phyloP scores from a whole-genome alignment of 169 alveolate species.

The Ichthyophthirius multifiliis region DNA sequence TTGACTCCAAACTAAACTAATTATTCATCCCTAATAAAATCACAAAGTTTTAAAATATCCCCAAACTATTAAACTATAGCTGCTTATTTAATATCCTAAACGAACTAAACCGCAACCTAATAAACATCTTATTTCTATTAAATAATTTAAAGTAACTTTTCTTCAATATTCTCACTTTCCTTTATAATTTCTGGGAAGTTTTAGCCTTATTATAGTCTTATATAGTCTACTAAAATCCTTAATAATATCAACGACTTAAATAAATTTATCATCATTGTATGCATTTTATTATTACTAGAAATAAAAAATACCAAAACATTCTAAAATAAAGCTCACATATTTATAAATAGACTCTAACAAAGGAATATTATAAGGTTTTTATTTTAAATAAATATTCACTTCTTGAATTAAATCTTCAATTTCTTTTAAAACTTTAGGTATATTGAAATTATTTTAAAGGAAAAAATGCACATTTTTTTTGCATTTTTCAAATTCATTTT shows the following conservation, averaged over 20 bases:
- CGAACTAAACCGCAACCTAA: background rate
- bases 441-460: slow-evolving; percentile 80
- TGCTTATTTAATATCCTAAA: background rate
- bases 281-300: background rate
- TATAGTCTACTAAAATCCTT: background rate
- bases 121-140: background rate
- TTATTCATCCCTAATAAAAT: background rate
- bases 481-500: slow-evolving; percentile 44
- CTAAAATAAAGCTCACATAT: background rate
- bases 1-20: background rate
- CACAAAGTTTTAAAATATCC: background rate
- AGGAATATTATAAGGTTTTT: background rate
- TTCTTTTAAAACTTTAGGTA: slow-evolving; percentile 61
- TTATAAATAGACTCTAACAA: background rate
- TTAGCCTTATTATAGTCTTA: too few relatives aligned
- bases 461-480: slow-evolving; percentile 58
- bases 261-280: background rate
- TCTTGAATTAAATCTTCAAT: slow-evolving; percentile 53
- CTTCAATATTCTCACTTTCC: background rate
- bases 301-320: background rate
- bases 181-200: background rate
- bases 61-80: background rate
- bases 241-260: background rate
- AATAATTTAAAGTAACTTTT: background rate
- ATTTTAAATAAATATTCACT: slow-evolving; percentile 58